Conservation (phyloP, 352 stramenopile species). For the Phytophthora vignae region DNA sequence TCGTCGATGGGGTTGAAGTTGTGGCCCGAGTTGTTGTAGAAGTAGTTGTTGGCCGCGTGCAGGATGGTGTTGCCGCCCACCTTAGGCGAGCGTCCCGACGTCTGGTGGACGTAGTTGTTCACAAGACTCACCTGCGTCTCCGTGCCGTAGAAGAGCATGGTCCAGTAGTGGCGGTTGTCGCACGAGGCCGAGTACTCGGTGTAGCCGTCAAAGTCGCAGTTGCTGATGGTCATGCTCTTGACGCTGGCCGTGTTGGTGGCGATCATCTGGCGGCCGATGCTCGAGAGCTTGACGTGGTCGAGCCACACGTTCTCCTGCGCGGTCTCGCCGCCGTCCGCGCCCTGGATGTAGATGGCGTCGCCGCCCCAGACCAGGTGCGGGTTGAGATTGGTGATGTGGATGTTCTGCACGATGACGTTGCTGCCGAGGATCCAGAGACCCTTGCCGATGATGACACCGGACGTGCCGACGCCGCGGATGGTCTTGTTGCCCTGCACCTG, state of each 20-base stretch:
- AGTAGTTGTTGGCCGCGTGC: constrained; percentile 40
- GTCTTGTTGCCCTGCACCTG: constrained; percentile 32
- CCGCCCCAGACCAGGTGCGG: constrained; percentile 38
- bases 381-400: constrained; percentile 37
- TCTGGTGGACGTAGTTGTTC: constrained; percentile 32
- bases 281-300: constrained; percentile 28
- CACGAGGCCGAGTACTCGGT: constrained; percentile 44
- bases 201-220: constrained; percentile 55
- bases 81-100: constrained; percentile 38
- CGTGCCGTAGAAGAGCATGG: constrained; percentile 50
- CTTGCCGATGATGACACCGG: constrained; percentile 26
- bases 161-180: constrained; percentile 60
- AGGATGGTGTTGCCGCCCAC: constrained; percentile 32
- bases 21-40: constrained; percentile 32
- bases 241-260: constrained; percentile 37
- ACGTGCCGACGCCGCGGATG: constrained; percentile 25
- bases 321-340: constrained; percentile 24
- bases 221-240: constrained; percentile 51
- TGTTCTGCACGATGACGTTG: constrained; percentile 46
- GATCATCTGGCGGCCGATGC: constrained; percentile 45
- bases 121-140: constrained; percentile 42
- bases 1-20: constrained; percentile 29
- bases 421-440: constrained; percentile 27
- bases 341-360: constrained; percentile 42
- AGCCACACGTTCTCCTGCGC: constrained; percentile 24